A percentile compares a stretch with the other conserved stretches of the same genome.
phyloP scores from a whole-genome alignment of 345 rosid species.

The Gossypium rotundifolium region DNA sequence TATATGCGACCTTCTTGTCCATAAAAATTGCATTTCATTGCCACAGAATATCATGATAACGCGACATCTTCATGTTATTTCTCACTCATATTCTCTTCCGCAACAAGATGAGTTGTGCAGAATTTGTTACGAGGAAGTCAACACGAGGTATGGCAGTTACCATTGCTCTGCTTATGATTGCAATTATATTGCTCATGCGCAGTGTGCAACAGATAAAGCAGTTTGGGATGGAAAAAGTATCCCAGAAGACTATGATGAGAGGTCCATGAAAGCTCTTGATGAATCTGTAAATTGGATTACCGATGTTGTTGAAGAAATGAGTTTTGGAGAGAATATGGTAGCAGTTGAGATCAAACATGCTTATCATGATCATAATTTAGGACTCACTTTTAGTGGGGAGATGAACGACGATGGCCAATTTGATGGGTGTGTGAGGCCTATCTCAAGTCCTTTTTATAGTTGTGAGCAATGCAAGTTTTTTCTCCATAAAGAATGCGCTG shows the following conservation, averaged over 20 bases:
- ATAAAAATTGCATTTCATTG: background rate
- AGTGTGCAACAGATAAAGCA: constrained; percentile 9
- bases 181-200: constrained; percentile 13
- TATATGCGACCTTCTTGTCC: too few species aligned
- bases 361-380: background rate
- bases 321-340: background rate
- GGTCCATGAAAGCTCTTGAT: background rate
- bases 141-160: background rate
- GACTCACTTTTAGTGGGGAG: background rate
- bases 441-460: constrained; percentile 7
- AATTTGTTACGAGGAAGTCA: background rate
- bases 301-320: background rate
- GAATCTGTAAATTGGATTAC: background rate
- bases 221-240: constrained; percentile 12
- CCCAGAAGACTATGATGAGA: background rate
- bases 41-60: background rate
- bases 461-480: constrained; percentile 11
- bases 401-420: background rate
- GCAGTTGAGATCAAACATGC: background rate
- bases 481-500: constrained; percentile 19
- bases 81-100: background rate
- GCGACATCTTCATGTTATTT: background rate
- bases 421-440: constrained; percentile 15
- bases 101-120: background rate
- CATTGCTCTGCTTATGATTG: background rate